These are phyloP conservation scores for Geotrichum europaeum DNA, from an alignment of 1,139 yeast genomes.

Conservation along the genomic window DNA sequence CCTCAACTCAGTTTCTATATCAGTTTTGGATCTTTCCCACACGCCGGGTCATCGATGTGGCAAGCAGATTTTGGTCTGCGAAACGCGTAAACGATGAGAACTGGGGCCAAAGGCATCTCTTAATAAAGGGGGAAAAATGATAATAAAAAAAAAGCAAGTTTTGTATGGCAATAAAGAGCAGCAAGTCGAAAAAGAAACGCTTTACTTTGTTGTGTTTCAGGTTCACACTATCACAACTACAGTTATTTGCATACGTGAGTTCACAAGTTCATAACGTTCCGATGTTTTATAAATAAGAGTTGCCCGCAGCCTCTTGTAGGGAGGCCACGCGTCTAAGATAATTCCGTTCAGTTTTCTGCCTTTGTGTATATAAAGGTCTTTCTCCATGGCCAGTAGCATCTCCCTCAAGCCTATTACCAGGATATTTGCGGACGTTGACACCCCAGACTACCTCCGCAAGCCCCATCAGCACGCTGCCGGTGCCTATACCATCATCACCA, in stretches of 20 bases:
- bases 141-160: too few relatives aligned
- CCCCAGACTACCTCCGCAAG: neutral
- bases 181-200: neutral
- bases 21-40: neutral
- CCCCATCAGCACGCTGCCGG: neutral
- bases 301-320: neutral
- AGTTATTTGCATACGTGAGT: neutral
- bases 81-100: neutral
- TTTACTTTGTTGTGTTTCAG: neutral
- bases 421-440: neutral
- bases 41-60: neutral
- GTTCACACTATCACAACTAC: neutral
- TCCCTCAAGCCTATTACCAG: neutral
- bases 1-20: neutral
- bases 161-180: too few relatives aligned
- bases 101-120: too few relatives aligned
- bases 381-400: neutral
- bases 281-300: neutral
- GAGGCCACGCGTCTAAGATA: neutral
- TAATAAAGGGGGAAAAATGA: too few relatives aligned
- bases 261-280: neutral
- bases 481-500: neutral
- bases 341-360: neutral
- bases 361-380: neutral
- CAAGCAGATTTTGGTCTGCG: neutral